Base-by-base conservation (phyloP, 1,139 yeast species). In the Candida gigantensis region DNA sequence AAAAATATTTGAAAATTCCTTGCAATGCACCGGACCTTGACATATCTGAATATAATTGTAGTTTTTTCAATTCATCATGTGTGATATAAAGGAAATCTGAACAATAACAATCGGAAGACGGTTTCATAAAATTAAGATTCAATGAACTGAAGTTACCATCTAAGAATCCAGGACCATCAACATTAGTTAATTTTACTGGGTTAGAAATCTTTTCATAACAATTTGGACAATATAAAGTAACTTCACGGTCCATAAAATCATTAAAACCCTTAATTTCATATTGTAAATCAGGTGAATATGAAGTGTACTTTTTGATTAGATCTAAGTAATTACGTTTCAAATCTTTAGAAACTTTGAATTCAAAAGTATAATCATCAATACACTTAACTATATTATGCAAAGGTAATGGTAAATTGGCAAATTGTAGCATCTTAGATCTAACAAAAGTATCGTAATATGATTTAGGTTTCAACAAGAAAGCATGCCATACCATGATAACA, bases 401-500 rank as follows among this genome's bases (percentile, higher is more conserved):
- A 5, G 69, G 71, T 35, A 63, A 51, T 0, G 62, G 60, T 30
- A 43, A 48, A 14, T 42, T 39, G 34, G 57, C 54, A 40, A 65
- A 51, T 34, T 45, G 39, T 15, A 42, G 28, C 30, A 57, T 49
- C 12, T 54, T 45, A 36, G 53, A 51, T 19, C 67, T 52, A 10
- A 48, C 37, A 26, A 58, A 54, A 19, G 55, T 56, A 30, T 63
- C 68, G 37, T 61, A 55, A 35, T 47, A 58, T 0, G 58, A 43
- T 24, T 48, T 45, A 2, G 55, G 46, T 30, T 47, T 42, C 24
- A 46, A 33, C 10, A 44, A 28, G 28, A 52, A 53, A 18, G 53
- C 44, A 44, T 68, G 72, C 74, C 73, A 68, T 1, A 67, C 66
- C 62, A 67, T 54, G 9, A 66, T 37, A 5, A 68, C 58, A 40